These are phyloP conservation scores for Rhodofomes roseus DNA, from an alignment of 1,284 basidiomycete species.

Conservation along the genomic window DNA sequence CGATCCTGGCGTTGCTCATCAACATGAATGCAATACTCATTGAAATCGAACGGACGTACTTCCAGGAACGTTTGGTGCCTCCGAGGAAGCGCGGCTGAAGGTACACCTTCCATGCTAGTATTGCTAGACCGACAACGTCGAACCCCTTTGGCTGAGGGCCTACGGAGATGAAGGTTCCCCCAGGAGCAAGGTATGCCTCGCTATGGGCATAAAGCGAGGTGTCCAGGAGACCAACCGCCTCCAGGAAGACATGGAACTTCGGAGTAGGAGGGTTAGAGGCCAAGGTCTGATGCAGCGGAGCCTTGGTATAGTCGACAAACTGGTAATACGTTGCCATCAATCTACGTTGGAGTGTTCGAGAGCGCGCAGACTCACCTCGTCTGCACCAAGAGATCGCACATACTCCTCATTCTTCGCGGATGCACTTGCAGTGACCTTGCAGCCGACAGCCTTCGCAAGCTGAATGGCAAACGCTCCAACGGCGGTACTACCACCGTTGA, in stretches of 20 bases:
- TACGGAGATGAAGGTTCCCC: conserved; percentile 18
- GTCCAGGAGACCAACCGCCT: conserved; percentile 33
- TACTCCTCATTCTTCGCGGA: conserved; percentile 26
- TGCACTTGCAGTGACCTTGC: conserved; percentile 22
- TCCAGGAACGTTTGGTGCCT: conserved; percentile 41
- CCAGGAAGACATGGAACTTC: conserved; percentile 42
- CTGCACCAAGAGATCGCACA: conserved; percentile 23
- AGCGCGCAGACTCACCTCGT: conserved; percentile 16
- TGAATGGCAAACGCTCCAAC: conserved; percentile 23
- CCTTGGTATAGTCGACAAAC: conserved; percentile 51
- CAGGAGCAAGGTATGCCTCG: conserved; percentile 20
- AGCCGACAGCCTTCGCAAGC: conserved; percentile 26
- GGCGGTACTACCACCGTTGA: conserved; percentile 23
- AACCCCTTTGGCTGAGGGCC: conserved; percentile 25
- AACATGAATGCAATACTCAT: not conserved
- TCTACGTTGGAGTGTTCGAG: not conserved
- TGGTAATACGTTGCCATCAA: conserved; percentile 15
- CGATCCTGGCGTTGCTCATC: conserved; percentile 27
- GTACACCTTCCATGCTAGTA: conserved; percentile 18
- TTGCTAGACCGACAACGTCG: conserved; percentile 10
- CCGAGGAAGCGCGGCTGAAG: conserved; percentile 42
- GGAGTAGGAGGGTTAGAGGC: conserved; percentile 31
- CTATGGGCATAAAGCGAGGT: conserved; percentile 17
- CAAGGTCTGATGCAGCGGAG: conserved; percentile 3
- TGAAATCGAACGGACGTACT: conserved; percentile 23